Evolutionary conservation across 345 rosid genomes (phyloP), one percentile per base, ranked within the genome.

Genomic region (Conringia planisiliqua): DNA sequence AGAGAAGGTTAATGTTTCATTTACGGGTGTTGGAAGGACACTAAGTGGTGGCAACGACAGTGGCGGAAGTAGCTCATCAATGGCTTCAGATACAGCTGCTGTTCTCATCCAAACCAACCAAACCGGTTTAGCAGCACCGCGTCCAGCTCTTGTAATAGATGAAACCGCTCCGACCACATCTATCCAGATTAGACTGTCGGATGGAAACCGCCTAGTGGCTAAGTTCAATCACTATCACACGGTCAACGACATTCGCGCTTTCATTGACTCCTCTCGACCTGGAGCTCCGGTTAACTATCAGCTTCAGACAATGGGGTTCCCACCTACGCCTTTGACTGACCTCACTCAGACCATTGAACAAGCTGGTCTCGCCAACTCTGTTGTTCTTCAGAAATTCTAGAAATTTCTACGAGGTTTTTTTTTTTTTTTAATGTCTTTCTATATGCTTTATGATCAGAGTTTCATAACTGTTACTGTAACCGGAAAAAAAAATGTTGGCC

Each of bases 221-320:
- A 89, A 81, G 68, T 85, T 92, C 86, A 95, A 92, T 68, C 77
- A 82, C 79, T 86, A 81, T 77, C 97, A 92, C 71, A 89, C 91
- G 1, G 50, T 95, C 57, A 81, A 74, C 27, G 89, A 89, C 69
- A 79, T 95, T 70, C 90, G 86, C 24, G 60, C 69, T 52, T 87
- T 87, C 67, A 89, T 94, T 24, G 86, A 89, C 76, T 83, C 95
- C 4, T 89, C 98, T 47, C 84, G 96, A 27, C 88, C 97, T 18
- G 94, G 87, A 39, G 72, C 58, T 65, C 83, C 86, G 2, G 73
- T 75, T 56, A 86, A 83, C 66, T 95, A 92, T 80, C 98, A 86
- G 56, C 88, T 95, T 78, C 99, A 90, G 80, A 66, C 89, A 70
- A 92, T 95, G 99, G 99, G 98, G 17, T 95, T 95, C 78, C 98